Conservation (phyloP, 257 asterid species). For the Capsicum pubescens region DNA sequence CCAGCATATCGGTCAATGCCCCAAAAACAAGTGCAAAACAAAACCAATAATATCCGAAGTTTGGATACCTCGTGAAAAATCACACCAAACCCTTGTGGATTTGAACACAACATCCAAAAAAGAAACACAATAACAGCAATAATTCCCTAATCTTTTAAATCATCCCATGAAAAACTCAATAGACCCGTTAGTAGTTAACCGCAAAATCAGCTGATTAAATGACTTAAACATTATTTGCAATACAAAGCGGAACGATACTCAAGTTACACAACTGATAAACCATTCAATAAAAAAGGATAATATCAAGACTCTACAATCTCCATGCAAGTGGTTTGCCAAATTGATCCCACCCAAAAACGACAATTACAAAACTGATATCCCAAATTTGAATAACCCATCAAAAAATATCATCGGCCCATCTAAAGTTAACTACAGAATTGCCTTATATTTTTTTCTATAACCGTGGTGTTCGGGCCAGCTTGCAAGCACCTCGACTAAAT, state of each 20-base stretch:
- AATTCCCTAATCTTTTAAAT: too few relatives aligned
- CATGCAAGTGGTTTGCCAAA: conserved; percentile 9
- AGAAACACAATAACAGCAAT: too few relatives aligned
- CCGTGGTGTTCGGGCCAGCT: too few relatives aligned
- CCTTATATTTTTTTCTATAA: too few relatives aligned
- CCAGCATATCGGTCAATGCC: background rate
- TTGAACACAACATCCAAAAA: too few relatives aligned
- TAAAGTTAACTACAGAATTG: background rate
- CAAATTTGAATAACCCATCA: background rate
- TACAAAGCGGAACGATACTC: background rate
- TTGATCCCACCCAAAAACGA: background rate
- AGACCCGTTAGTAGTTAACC: too few relatives aligned
- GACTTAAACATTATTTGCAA: background rate
- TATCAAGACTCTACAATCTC: conserved; percentile 9
- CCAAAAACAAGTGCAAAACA: background rate
- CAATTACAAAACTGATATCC: background rate
- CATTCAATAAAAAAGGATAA: conserved; percentile 4
- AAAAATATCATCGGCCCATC: background rate
- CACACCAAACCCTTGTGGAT: too few relatives aligned
- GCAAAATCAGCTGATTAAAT: background rate
- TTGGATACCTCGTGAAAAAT: too few relatives aligned
- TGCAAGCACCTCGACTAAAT: too few relatives aligned
- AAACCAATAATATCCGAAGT: background rate
- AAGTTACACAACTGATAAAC: background rate
- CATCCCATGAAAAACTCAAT: too few relatives aligned